Evolutionary conservation across 306 rosid genomes (phyloP).

Genomic region (Coriaria nepalensis): DNA sequence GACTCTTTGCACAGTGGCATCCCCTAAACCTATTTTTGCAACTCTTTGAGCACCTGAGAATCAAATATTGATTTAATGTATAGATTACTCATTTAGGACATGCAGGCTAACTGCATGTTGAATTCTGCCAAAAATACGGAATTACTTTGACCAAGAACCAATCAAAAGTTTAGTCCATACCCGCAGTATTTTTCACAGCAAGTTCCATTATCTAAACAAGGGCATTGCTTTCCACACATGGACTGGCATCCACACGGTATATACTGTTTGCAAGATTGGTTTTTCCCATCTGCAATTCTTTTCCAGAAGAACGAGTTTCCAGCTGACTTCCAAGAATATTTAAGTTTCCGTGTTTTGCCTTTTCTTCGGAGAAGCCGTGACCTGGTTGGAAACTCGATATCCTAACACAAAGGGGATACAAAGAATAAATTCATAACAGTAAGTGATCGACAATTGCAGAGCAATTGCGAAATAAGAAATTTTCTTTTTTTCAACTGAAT

Average conservation of each 20-base stretch:
- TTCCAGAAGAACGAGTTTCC: constrained; percentile 59
- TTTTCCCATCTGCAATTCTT: constrained; percentile 45
- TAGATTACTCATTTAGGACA: no score
- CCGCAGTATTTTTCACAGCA: constrained; percentile 95
- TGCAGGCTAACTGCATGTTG: no score
- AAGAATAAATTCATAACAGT: not conserved
- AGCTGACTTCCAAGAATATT: constrained; percentile 59
- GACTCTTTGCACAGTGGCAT: constrained; percentile 75
- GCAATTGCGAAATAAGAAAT: no score
- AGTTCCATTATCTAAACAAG: constrained; percentile 46
- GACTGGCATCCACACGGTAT: constrained; percentile 67
- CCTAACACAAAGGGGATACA: constrained; percentile 24
- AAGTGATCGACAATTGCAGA: no score
- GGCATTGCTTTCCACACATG: constrained; percentile 65
- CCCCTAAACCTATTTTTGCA: constrained; percentile 81
- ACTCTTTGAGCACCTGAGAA: constrained; percentile 59
- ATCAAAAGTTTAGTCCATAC: constrained; percentile 20
- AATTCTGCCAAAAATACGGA: no score
- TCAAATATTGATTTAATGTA: not conserved
- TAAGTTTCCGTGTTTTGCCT: constrained; percentile 84
- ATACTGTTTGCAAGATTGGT: constrained; percentile 39
- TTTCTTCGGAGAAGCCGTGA: constrained; percentile 66
- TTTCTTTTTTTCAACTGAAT: no score
- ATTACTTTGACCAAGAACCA: no score
- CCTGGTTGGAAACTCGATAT: constrained; percentile 64